Conservation (phyloP, 805 yeast species). For the Yarrowia keelungensis region DNA sequence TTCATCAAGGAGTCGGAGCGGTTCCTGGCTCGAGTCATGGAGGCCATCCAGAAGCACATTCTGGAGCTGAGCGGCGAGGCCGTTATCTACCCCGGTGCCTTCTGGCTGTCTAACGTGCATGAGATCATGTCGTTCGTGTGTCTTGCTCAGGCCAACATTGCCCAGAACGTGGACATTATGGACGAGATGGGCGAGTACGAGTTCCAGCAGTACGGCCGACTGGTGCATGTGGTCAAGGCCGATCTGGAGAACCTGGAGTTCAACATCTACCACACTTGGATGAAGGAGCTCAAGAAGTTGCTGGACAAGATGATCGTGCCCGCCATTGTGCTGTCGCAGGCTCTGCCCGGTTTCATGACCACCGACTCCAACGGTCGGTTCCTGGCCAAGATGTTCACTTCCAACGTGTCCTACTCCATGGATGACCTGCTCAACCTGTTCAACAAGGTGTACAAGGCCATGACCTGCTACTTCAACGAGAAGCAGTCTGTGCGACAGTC, state of each 20-base stretch:
- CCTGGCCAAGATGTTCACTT: conserved; percentile 79
- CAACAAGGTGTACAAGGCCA: conserved; percentile 89
- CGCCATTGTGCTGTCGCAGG: conserved; percentile 94
- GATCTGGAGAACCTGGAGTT: conserved; percentile 92
- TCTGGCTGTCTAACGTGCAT: conserved; percentile 96
- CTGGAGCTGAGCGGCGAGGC: conserved; percentile 82
- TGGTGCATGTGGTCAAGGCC: conserved; percentile 89
- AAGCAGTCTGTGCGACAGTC: conserved; percentile 83
- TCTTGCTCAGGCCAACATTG: conserved; percentile 90
- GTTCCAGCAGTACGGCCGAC: conserved; percentile 84
- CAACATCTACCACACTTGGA: conserved; percentile 96
- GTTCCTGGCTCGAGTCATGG: conserved; percentile 85
- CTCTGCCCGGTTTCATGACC: conserved; percentile 94
- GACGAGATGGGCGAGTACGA: conserved; percentile 89
- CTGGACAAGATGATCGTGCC: conserved; percentile 89
- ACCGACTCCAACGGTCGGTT: conserved; percentile 77
- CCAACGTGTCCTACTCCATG: conserved; percentile 77
- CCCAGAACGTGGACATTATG: conserved; percentile 79
- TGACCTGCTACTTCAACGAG: conserved; percentile 90
- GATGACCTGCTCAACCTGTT: conserved; percentile 90
- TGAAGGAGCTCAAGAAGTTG: conserved; percentile 91
- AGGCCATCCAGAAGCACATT: conserved; percentile 85
- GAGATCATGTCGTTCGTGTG: conserved; percentile 93
- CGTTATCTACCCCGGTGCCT: conserved; percentile 89
- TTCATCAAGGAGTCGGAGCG: conserved; percentile 90